These are phyloP conservation scores for Gremmenia infestans DNA, from an alignment of 2,329 filamentous ascomycete genomes.

Conservation along the genomic window DNA sequence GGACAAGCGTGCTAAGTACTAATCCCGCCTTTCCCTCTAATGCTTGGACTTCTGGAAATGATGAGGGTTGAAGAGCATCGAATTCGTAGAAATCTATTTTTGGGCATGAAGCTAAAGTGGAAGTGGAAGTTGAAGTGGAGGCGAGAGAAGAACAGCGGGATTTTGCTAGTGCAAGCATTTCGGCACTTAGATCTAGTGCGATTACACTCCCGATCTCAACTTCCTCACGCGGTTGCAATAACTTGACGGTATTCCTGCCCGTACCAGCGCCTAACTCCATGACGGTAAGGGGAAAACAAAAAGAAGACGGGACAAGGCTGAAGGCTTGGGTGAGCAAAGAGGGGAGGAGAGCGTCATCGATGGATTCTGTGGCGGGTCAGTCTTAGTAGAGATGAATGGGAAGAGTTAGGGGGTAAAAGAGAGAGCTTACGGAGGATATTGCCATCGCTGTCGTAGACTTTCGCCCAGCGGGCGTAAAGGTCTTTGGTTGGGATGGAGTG, in stretches of 20 bases:
- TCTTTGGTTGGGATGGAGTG: conserved; percentile 35
- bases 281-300: conserved; percentile 27
- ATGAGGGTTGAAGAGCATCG: conserved; percentile 22
- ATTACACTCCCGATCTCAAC: conserved; percentile 25
- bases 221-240: conserved; percentile 31
- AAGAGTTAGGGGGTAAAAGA: not conserved
- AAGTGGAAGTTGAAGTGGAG: not conserved
- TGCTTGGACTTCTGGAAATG: conserved; percentile 13
- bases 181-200: conserved; percentile 47
- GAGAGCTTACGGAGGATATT: conserved; percentile 49
- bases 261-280: conserved; percentile 58
- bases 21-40: conserved; percentile 31
- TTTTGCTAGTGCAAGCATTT: conserved; percentile 52
- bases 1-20: conserved; percentile 56
- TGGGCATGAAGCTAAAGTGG: not conserved
- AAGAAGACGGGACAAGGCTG: conserved; percentile 21
- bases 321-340: conserved; percentile 46
- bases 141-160: conserved; percentile 8
- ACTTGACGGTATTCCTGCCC: conserved; percentile 54
- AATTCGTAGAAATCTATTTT: conserved; percentile 19
- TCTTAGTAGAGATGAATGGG: not conserved
- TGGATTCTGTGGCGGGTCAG: conserved; percentile 35
- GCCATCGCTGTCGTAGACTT: conserved; percentile 58
- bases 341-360: conserved; percentile 54
- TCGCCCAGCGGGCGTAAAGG: conserved; percentile 46